Evolutionary conservation across 2,329 filamentous ascomycete genomes (phyloP).

Genomic region (Knufia fluminis): DNA sequence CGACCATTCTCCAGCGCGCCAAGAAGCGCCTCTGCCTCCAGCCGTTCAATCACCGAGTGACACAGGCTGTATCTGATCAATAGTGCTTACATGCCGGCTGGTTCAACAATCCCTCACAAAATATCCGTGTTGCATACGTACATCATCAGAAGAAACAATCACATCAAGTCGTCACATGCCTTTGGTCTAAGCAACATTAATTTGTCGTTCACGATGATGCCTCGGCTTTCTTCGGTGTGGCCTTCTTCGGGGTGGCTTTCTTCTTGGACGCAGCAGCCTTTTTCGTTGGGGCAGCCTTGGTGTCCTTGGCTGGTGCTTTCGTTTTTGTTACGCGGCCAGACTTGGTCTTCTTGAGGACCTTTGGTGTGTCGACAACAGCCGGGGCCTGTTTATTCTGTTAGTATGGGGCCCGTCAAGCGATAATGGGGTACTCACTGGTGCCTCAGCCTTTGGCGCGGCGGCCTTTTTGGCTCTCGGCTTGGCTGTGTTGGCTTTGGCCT

Average conservation of each 20-base stretch:
- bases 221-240: constrained; percentile 33
- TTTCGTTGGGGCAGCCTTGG: constrained; percentile 38
- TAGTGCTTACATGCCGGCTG: neutral
- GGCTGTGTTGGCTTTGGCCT: constrained; percentile 43
- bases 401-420: constrained; percentile 5
- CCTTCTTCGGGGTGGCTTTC: constrained; percentile 34
- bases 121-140: constrained; percentile 7
- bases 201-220: constrained; percentile 17
- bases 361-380: constrained; percentile 59
- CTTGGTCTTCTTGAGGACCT: constrained; percentile 72
- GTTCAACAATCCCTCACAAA: neutral
- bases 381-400: constrained; percentile 43
- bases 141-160: neutral
- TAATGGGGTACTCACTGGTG: constrained; percentile 20
- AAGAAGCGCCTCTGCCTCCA: neutral
- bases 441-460: constrained; percentile 24
- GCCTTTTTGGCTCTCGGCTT: constrained; percentile 29
- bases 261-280: constrained; percentile 41
- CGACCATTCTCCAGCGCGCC: neutral
- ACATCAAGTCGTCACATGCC: constrained; percentile 9
- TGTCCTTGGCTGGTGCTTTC: constrained; percentile 36
- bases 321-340: constrained; percentile 74
- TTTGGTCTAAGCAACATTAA: neutral
- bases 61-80: neutral
- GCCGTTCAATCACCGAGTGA: neutral